Base-by-base conservation (phyloP, 2,329 filamentous ascomycete genomes). In the Akanthomyces muscarius region DNA sequence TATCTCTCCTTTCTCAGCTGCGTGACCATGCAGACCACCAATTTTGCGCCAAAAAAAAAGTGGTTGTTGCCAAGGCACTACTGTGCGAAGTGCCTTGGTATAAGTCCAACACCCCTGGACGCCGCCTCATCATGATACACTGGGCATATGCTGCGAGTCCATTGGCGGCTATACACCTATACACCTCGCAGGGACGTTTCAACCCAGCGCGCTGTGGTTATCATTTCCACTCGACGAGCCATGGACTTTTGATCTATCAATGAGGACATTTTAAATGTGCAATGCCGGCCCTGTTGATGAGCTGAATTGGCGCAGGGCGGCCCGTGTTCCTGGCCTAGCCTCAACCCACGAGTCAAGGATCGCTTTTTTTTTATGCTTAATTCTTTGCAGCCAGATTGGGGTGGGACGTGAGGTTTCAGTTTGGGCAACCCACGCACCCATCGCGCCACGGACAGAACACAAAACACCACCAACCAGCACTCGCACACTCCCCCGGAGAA, bases 11-110 rank as follows among this genome's bases (percentile, higher is more conserved):
- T 25, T 38, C 18, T 13, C 50, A 38, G 50, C 50, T 16, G 18
- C 18, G 50, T 13, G 30, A 36, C 6, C 18, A 10, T 36, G 50
- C 16, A 16, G 30, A 38, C 30, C 6, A 38, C 2, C 16, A 21
- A 16, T 38, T 36, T 36, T 52, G 13, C 28, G 13, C 28, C 30
- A 13, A 50, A n/a, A 47, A 23, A 51, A 51, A 51, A 33, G 51
- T 53, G 51, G 52, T 54, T 42, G 36, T 36, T 36, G 52, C 52
- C 52, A 25, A 54, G 52, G 52, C 52, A 42, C 52, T 54, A 42
- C 36, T 36, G 33, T 42, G n/a, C 2, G 11, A 18, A n/a, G 7
- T 54, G 30, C 30, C 52, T 54, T 54, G 33, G 33, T 42, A 42
- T 28, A 54, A 21, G 36, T 21, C 13, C 16, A 53, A 14, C 16